Percentiles rank a stretch among this genome's conserved stretches.
These are phyloP conservation scores for Komagataea norvegica DNA, from an alignment of 1,139 yeast genomes.

Conservation along the genomic window DNA sequence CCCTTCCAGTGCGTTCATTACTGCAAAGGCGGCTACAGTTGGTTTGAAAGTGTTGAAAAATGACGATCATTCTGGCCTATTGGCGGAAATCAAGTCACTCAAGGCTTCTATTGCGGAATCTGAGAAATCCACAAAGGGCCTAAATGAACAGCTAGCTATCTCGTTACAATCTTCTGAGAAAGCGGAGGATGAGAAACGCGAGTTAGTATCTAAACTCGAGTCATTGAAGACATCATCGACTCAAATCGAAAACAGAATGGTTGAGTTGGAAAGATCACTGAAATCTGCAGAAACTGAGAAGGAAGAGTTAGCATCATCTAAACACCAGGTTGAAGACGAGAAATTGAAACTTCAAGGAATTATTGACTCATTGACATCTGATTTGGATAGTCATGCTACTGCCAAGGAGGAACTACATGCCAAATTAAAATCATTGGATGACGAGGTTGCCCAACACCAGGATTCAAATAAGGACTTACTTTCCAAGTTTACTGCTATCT, in stretches of 20 bases:
- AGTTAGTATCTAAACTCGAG: constrained; percentile 2
- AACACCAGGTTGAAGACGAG: constrained; percentile 1
- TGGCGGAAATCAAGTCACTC: constrained; percentile 4
- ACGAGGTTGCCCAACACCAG: constrained; percentile 2
- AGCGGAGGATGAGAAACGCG: not conserved
- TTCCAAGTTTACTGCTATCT: constrained; percentile 1
- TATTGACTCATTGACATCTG: constrained; percentile 1
- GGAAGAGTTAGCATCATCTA: not conserved
- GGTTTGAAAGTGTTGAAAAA: constrained; percentile 27
- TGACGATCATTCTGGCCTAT: constrained; percentile 20
- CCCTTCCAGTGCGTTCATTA: constrained; percentile 28
- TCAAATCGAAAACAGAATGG: constrained; percentile 2
- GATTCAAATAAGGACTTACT: constrained; percentile 1
- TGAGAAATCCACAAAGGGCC: not conserved
- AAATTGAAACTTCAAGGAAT: constrained; percentile 1
- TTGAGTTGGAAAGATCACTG: constrained; percentile 2
- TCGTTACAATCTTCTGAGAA: not conserved
- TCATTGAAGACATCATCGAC: constrained; percentile 1
- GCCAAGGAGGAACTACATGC: constrained; percentile 5
- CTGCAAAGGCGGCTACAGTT: constrained; percentile 29
- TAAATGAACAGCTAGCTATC: not conserved
- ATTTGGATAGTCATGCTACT: constrained; percentile 3
- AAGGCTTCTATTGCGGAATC: constrained; percentile 1
- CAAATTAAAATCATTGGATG: constrained; percentile 1
- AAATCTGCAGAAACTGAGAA: constrained; percentile 1